Conservation (phyloP, 2,329 filamentous ascomycete genomes). For the Fusarium tuaranense region DNA sequence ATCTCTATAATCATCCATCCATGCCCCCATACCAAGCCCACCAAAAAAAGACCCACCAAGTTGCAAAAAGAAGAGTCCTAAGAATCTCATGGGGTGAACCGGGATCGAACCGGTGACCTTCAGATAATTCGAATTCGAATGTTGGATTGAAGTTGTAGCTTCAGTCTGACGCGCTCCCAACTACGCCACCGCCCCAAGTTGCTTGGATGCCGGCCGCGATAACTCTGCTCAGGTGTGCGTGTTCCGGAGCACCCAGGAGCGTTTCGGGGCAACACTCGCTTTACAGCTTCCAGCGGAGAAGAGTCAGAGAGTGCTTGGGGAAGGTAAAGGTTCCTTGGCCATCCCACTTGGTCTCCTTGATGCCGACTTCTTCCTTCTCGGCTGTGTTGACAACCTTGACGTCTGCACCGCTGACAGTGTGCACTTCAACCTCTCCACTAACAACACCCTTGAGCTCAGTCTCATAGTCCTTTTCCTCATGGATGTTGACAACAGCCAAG, state of each 20-base stretch:
- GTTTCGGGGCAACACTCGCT: background rate
- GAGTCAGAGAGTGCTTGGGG: slow-evolving; percentile 76
- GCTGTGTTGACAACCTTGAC: slow-evolving; percentile 72
- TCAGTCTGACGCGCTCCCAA: slow-evolving; percentile 7
- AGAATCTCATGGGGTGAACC: background rate
- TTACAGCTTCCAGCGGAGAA: slow-evolving; percentile 70
- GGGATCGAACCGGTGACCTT: slow-evolving; percentile 7
- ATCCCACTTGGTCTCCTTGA: slow-evolving; percentile 65
- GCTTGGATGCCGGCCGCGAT: background rate
- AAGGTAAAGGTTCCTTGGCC: slow-evolving; percentile 73
- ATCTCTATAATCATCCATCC: background rate
- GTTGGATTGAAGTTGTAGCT: background rate
- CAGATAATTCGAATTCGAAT: background rate
- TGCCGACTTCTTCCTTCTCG: slow-evolving; percentile 69
- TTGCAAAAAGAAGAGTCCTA: background rate
- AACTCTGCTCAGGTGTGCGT: background rate
- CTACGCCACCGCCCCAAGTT: background rate
- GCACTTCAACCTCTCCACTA: slow-evolving; percentile 65
- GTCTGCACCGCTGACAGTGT: slow-evolving; percentile 61
- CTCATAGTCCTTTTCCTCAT: slow-evolving; percentile 69
- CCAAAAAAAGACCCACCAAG: background rate
- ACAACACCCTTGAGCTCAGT: slow-evolving; percentile 67
- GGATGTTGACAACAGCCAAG: slow-evolving; percentile 80
- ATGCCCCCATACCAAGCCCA: background rate
- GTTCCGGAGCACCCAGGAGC: background rate